Conservation (phyloP, 2,329 filamentous ascomycete species). For the Colletotrichum lini region DNA sequence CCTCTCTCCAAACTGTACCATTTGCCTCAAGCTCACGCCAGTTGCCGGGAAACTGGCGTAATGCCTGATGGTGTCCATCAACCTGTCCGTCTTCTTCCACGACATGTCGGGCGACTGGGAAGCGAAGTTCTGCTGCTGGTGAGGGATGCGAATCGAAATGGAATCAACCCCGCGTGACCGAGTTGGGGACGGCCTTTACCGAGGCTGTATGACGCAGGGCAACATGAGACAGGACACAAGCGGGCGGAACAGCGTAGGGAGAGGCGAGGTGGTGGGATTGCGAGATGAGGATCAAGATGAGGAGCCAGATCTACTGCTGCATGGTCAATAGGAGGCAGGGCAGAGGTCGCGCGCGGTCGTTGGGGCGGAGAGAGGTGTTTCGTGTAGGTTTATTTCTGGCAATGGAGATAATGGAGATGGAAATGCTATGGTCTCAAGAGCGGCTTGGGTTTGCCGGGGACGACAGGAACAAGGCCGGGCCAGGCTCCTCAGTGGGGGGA, state of each 20-base stretch:
- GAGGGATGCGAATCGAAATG: slow-evolving; percentile 34
- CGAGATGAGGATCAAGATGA: slow-evolving; percentile 1
- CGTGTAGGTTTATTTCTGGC: slow-evolving; percentile 40
- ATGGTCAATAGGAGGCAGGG: slow-evolving; percentile 27
- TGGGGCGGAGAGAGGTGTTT: slow-evolving; percentile 25
- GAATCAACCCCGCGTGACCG: slow-evolving; percentile 44
- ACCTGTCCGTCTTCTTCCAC: slow-evolving; percentile 90
- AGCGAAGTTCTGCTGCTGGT: slow-evolving; percentile 38
- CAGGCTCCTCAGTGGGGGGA: slow-evolving; percentile 36
- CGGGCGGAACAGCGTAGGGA: slow-evolving; percentile 18
- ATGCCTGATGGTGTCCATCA: slow-evolving; percentile 98
- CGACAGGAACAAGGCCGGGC: slow-evolving; percentile 36
- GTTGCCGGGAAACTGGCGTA: slow-evolving; percentile 98
- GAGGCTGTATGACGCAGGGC: slow-evolving; percentile 45
- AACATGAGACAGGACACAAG: slow-evolving; percentile 40
- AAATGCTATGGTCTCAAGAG: neutral
- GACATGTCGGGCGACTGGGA: slow-evolving; percentile 74
- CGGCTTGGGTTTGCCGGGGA: slow-evolving; percentile 37
- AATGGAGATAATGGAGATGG: slow-evolving; percentile 32
- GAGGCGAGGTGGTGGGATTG: slow-evolving; percentile 11
- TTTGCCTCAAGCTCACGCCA: slow-evolving; percentile 95
- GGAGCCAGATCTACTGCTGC: slow-evolving; percentile 30
- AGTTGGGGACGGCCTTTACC: slow-evolving; percentile 41
- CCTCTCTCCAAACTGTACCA: slow-evolving; percentile 98
- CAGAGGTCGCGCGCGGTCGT: slow-evolving; percentile 32